Conservation (phyloP, 2,329 filamentous ascomycete genomes). For the Fusarium sp. region DNA sequence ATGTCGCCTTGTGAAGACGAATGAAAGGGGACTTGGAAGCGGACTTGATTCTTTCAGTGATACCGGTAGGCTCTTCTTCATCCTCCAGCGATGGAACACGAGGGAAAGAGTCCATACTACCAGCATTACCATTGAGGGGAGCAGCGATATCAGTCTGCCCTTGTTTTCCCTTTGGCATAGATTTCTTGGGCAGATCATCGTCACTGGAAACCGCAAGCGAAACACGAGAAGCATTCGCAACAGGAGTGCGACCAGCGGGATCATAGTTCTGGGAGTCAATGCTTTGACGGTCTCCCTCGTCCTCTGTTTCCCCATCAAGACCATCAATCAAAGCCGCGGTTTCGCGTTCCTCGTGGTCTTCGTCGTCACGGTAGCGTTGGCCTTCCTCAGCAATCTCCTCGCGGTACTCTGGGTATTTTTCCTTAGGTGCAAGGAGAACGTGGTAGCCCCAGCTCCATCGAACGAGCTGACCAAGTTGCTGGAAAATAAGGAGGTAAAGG, state of each 20-base stretch:
- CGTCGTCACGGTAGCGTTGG: conserved; percentile 65
- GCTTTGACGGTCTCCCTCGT: conserved; percentile 51
- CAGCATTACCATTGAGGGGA: conserved; percentile 49
- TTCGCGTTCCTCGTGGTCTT: conserved; percentile 57
- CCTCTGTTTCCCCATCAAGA: conserved; percentile 53
- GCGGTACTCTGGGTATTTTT: conserved; percentile 74
- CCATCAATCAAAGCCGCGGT: conserved; percentile 56
- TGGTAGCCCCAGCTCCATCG: conserved; percentile 99
- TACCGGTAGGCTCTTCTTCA: conserved; percentile 52
- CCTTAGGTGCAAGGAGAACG: conserved; percentile 87
- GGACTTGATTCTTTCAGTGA: conserved; percentile 52
- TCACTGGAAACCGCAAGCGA: conserved; percentile 63
- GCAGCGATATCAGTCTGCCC: conserved; percentile 43
- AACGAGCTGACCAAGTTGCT: conserved; percentile 94
- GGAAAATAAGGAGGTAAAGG: conserved; percentile 94
- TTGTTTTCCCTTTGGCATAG: conserved; percentile 38
- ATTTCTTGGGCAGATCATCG: conserved; percentile 54
- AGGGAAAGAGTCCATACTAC: conserved; percentile 73
- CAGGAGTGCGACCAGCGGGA: conserved; percentile 66
- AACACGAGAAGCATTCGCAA: conserved; percentile 61
- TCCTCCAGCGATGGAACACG: conserved; percentile 60
- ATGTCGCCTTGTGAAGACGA: conserved; percentile 38
- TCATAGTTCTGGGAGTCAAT: conserved; percentile 62
- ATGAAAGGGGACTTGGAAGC: conserved; percentile 47
- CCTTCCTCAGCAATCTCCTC: conserved; percentile 66